These are phyloP conservation scores for Fusarium sp. DNA, from an alignment of 2,329 filamentous ascomycete genomes.

Conservation along the genomic window DNA sequence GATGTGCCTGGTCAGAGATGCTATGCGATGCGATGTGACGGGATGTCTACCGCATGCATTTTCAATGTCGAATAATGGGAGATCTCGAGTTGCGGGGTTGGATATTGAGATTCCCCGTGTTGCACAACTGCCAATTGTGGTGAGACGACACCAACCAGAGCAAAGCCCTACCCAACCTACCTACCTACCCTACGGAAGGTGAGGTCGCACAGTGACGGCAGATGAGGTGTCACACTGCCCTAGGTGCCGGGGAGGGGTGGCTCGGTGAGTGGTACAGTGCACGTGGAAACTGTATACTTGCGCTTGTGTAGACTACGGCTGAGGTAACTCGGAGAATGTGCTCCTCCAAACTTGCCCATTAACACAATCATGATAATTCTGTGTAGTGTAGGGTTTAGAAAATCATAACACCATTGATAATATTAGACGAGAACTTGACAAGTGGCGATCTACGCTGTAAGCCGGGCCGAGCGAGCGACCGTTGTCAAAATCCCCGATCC, in stretches of 20 bases:
- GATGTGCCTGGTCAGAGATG: constrained; percentile 31
- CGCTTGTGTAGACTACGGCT: background rate
- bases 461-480: background rate
- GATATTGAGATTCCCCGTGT: constrained; percentile 15
- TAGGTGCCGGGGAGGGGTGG: background rate
- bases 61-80: constrained; percentile 11
- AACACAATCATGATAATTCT: background rate
- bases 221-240: constrained; percentile 4
- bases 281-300: constrained; percentile 8
- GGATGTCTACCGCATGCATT: constrained; percentile 5
- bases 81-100: constrained; percentile 23
- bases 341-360: background rate
- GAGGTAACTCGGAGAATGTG: background rate
- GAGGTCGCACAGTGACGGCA: constrained; percentile 7
- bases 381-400: background rate
- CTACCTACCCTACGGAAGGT: background rate
- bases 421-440: background rate
- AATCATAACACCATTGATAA: background rate
- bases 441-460: background rate
- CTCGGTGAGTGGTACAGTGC: constrained; percentile 3
- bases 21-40: constrained; percentile 30
- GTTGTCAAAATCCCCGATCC: background rate
- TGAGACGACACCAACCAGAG: constrained; percentile 11
- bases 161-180: background rate
- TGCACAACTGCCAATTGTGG: constrained; percentile 15